These are phyloP conservation scores for Globisporangium alternatum DNA, from an alignment of 352 stramenopile genomes.

Conservation along the genomic window DNA sequence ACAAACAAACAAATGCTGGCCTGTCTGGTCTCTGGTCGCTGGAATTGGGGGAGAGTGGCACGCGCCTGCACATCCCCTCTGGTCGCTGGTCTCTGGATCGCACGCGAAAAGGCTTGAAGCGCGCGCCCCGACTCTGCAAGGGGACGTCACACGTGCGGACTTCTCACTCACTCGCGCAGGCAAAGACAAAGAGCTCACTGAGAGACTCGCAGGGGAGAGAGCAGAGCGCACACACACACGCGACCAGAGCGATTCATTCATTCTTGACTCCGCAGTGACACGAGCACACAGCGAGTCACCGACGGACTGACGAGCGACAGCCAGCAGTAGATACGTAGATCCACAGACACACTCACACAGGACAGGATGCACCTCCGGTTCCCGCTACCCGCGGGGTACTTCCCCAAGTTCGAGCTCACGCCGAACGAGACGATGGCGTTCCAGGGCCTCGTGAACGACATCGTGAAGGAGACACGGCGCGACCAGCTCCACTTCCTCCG, in stretches of 20 bases:
- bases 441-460: constrained; percentile 51
- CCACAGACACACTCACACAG: constrained; percentile 9
- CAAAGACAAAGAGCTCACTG: neutral
- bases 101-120: neutral
- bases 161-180: too few relatives aligned
- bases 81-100: constrained; percentile 2
- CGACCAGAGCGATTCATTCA: neutral
- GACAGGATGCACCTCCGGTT: constrained; percentile 65
- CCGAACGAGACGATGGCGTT: constrained; percentile 50
- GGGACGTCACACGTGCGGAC: neutral
- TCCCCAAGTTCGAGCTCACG: constrained; percentile 68
- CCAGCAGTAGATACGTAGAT: neutral
- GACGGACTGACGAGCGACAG: constrained; percentile 2
- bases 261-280: too few relatives aligned
- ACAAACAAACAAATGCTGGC: too few relatives aligned
- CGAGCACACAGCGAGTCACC: neutral
- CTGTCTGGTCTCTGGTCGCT: too few relatives aligned
- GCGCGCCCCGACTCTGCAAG: constrained; percentile 3
- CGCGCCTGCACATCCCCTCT: too few relatives aligned
- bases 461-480: constrained; percentile 58
- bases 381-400: constrained; percentile 62
- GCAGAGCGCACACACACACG: neutral
- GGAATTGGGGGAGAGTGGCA: too few relatives aligned
- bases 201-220: neutral
- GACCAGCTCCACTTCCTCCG: constrained; percentile 57